phyloP scores from a whole-genome alignment of 1,139 yeast species.

The Arxiozyma bovina region DNA sequence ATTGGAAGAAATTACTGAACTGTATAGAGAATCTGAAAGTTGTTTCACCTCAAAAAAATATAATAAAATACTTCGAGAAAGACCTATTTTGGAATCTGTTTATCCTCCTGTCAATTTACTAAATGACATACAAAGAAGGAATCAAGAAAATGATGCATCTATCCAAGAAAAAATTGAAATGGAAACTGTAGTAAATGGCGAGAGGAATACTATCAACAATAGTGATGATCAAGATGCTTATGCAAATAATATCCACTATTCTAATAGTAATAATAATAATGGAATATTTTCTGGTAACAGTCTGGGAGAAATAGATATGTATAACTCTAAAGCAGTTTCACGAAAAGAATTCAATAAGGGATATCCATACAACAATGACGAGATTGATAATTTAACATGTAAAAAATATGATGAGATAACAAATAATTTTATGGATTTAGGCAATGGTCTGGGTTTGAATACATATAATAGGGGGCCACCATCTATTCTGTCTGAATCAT shows the following conservation, averaged over 20 bases:
- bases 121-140: conserved; percentile 6
- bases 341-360: background rate
- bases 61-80: conserved; percentile 21
- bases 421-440: conserved; percentile 22
- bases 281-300: background rate
- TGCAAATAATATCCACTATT: background rate
- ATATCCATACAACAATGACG: background rate
- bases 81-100: conserved; percentile 27
- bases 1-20: conserved; percentile 65
- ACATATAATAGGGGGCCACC: conserved; percentile 30
- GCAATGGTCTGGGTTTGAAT: conserved; percentile 28
- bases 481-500: conserved; percentile 26
- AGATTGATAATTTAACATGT: background rate
- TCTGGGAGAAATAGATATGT: background rate
- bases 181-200: background rate
- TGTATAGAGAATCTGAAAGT: conserved; percentile 41
- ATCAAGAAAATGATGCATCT: background rate
- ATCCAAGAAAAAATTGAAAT: background rate
- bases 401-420: conserved; percentile 6
- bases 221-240: background rate
- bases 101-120: conserved; percentile 6
- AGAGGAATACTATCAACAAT: conserved; percentile 1
- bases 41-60: conserved; percentile 30
- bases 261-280: conserved; percentile 1
- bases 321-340: background rate